Base-by-base conservation (phyloP, 345 rosid genomes). In the Gossypium raimondii region DNA sequence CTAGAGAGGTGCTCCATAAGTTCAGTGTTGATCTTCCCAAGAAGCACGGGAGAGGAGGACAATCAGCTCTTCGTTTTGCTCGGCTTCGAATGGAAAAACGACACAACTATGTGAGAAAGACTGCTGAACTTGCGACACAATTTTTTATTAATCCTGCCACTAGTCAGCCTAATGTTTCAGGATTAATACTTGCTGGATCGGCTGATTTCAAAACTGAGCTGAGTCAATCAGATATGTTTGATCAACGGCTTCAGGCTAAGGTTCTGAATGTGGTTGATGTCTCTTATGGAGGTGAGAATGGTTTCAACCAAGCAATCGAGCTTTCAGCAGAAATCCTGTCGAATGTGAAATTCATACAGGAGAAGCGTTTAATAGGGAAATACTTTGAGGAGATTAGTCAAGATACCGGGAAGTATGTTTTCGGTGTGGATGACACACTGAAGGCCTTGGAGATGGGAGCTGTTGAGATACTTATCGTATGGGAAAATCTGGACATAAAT, bases 361-460 rank as follows among this genome's bases (percentile, higher is more conserved):
- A 57, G 61, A 57, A 57, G 25, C 61, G 61, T 12, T 57, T 57
- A 11, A 57, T 57, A 57, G 61, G 61, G 2, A 57, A 57, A 57
- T 57, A 57, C 61, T 57, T 57, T 57, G 61, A 57, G 29, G 61
- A 57, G 29, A 57, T 57, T 25, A 57, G 61, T 57, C 61, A 57
- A 57, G 61, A 57, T 57, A 57, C 61, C 2, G 61, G 61, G 61
- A 57, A 57, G 61, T 57, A 57, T 57, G 61, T 57, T 57, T 57
- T 57, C 4, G 61, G 61, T 2, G 61, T 57, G 61, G 61, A 57
- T 2, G 61, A 57, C 61, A 57, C 61, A 57, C 61, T 57, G 61
- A 57, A 57, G 61, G 61, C 61, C 61, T 57, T 57, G 61, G 61
- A 57, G 24, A 57, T 57, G 61, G 61, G 61, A 22, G 61, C 61